These are phyloP conservation scores for Basidioascus undulatus DNA, from an alignment of 768 basidiomycete species.

Conservation along the genomic window DNA sequence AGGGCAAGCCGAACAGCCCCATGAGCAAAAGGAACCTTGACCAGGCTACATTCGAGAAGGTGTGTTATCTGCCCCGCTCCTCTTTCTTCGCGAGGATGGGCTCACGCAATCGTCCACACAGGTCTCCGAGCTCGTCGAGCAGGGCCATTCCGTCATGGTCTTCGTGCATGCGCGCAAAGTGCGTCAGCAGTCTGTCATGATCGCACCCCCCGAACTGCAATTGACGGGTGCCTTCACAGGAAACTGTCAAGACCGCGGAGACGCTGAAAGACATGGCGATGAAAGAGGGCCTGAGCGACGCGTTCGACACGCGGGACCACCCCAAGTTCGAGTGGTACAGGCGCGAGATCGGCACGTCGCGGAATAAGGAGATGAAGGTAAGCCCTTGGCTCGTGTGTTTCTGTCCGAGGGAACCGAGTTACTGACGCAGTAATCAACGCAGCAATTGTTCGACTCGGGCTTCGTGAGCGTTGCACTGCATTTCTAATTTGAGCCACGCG, in stretches of 20 bases:
- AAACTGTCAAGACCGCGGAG: slow-evolving; percentile 79
- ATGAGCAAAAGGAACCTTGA: slow-evolving; percentile 68
- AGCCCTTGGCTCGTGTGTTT: no score
- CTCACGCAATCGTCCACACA: neutral
- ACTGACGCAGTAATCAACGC: no score
- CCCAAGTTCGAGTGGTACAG: slow-evolving; percentile 55
- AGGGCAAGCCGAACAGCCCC: slow-evolving; percentile 56
- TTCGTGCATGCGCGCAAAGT: slow-evolving; percentile 97
- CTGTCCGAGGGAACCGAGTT: no score
- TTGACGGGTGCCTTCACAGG: no score
- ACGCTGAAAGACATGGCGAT: slow-evolving; percentile 46
- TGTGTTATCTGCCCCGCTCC: neutral
- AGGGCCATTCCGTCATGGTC: slow-evolving; percentile 97
- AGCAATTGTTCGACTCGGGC: slow-evolving; percentile 66
- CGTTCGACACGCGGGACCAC: slow-evolving; percentile 62
- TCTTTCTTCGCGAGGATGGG: no score
- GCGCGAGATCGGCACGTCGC: slow-evolving; percentile 47
- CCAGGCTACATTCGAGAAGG: slow-evolving; percentile 60
- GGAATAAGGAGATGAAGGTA: slow-evolving; percentile 94
- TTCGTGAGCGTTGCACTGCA: slow-evolving; percentile 26
- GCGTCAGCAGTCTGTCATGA: no score
- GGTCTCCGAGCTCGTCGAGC: slow-evolving; percentile 60
- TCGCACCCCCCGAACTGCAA: no score
- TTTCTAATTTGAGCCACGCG: no score
- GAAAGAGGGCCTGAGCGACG: slow-evolving; percentile 41